These are phyloP conservation scores for Lathyrus sativus DNA, from an alignment of 306 rosid species.

Conservation along the genomic window DNA sequence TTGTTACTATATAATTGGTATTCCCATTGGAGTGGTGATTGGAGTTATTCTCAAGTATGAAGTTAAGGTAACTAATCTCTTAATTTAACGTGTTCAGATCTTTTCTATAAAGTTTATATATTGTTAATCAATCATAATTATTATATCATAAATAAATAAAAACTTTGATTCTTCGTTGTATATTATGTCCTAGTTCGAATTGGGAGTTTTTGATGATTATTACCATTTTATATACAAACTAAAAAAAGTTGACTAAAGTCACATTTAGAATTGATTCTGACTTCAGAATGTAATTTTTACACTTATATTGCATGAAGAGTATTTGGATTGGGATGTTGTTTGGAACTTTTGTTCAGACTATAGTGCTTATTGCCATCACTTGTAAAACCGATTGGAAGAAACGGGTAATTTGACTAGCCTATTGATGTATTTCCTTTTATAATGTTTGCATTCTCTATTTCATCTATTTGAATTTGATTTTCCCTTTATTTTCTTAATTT, in stretches of 20 bases:
- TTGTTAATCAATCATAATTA: background rate
- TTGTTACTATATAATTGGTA: constrained; percentile 54
- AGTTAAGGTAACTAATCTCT: constrained; percentile 41
- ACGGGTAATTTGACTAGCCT: constrained; percentile 45
- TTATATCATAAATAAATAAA: no score
- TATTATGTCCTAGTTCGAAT: no score
- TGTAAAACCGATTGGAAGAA: constrained; percentile 60
- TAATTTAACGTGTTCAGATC: background rate
- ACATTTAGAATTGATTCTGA: no score
- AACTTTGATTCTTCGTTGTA: no score
- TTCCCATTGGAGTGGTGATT: constrained; percentile 57
- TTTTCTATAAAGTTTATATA: background rate
- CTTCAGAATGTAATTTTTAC: no score
- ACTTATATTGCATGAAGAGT: constrained; percentile 31
- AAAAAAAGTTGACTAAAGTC: no score
- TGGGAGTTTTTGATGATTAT: no score
- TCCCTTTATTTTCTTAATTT: background rate
- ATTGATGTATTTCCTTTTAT: background rate
- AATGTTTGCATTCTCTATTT: background rate
- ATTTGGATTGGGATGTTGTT: constrained; percentile 67
- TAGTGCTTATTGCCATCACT: constrained; percentile 45
- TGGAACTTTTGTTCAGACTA: constrained; percentile 56
- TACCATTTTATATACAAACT: no score
- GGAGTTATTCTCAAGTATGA: constrained; percentile 35
- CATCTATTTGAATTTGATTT: background rate